phyloP scores from a whole-genome alignment of 139 green algal species.

The Micractinium conductrix region DNA sequence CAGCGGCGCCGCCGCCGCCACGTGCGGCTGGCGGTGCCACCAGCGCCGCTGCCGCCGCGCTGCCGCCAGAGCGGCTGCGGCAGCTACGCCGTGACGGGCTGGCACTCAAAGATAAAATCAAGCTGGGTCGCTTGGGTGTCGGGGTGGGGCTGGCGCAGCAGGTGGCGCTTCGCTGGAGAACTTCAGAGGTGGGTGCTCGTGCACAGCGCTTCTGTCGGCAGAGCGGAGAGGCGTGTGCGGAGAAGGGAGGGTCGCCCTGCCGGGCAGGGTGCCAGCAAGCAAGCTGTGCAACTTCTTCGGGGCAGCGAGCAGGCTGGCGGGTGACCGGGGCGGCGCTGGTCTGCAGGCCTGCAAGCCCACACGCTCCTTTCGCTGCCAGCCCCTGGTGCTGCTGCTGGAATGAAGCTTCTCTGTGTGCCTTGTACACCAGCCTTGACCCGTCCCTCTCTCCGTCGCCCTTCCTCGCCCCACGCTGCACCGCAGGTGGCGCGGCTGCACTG shows the following conservation, averaged over 20 bases:
- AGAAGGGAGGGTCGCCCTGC: too few relatives aligned
- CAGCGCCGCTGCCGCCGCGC: background rate
- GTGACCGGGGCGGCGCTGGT: background rate
- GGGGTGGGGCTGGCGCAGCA: slow-evolving; percentile 19
- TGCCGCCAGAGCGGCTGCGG: slow-evolving; percentile 30
- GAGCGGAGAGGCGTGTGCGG: too few relatives aligned
- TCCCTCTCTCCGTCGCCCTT: background rate
- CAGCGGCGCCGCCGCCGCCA: too few relatives aligned
- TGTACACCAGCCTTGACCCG: background rate
- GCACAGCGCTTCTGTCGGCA: too few relatives aligned
- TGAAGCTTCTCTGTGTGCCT: background rate
- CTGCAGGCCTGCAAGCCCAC: background rate
- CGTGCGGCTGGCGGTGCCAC: background rate
- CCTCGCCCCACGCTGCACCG: background rate
- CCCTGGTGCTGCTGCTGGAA: background rate
- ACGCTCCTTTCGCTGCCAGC: background rate
- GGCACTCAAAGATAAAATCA: slow-evolving; percentile 39
- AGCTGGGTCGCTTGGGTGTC: slow-evolving; percentile 32
- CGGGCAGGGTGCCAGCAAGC: too few relatives aligned
- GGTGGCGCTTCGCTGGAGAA: slow-evolving; percentile 43
- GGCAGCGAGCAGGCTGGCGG: too few relatives aligned
- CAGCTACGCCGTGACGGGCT: slow-evolving; percentile 32
- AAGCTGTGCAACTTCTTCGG: too few relatives aligned
- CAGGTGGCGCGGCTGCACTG: slow-evolving; percentile 48
- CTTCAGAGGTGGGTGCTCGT: slow-evolving; percentile 22